A percentile compares a stretch with the other conserved stretches of the same genome.
phyloP scores from a whole-genome alignment of 2,329 filamentous ascomycete species.

The Epichloe glyceriae region DNA sequence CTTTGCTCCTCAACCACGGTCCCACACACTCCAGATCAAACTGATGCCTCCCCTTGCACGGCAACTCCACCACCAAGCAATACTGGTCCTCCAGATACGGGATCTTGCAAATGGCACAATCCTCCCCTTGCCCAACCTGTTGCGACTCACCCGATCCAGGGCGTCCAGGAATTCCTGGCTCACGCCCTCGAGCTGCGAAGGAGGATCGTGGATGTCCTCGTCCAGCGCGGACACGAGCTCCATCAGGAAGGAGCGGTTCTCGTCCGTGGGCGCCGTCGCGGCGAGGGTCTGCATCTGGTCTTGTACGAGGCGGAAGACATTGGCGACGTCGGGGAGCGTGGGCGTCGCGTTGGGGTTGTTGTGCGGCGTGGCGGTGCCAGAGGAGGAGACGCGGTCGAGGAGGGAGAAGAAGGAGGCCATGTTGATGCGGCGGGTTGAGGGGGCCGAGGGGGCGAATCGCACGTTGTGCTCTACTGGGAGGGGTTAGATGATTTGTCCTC shows the following conservation, averaged over 20 bases:
- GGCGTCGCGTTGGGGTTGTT: constrained; percentile 47
- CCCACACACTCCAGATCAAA: constrained; percentile 57
- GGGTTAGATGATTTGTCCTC: not conserved
- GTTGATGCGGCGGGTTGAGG: constrained; percentile 40
- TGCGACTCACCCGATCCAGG: constrained; percentile 44
- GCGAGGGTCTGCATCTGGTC: constrained; percentile 43
- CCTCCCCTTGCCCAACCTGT: constrained; percentile 33
- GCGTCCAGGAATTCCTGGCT: constrained; percentile 45
- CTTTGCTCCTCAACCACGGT: constrained; percentile 52
- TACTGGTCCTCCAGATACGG: constrained; percentile 48
- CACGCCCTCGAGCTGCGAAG: constrained; percentile 39
- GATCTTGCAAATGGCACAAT: constrained; percentile 52
- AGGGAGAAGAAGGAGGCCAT: constrained; percentile 51
- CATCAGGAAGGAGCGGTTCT: constrained; percentile 37
- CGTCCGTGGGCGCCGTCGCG: constrained; percentile 32
- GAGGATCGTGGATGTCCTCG: constrained; percentile 37
- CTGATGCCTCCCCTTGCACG: constrained; percentile 43
- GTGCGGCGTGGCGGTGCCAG: constrained; percentile 22
- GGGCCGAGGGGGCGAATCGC: constrained; percentile 27
- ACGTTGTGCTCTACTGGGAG: constrained; percentile 51
- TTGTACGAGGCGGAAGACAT: constrained; percentile 44
- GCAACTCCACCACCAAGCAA: constrained; percentile 50
- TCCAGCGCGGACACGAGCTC: constrained; percentile 35
- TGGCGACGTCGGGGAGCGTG: constrained; percentile 44
- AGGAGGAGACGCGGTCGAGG: constrained; percentile 37